These are phyloP conservation scores for Russula vinacea DNA, from an alignment of 768 basidiomycete species.

Conservation along the genomic window DNA sequence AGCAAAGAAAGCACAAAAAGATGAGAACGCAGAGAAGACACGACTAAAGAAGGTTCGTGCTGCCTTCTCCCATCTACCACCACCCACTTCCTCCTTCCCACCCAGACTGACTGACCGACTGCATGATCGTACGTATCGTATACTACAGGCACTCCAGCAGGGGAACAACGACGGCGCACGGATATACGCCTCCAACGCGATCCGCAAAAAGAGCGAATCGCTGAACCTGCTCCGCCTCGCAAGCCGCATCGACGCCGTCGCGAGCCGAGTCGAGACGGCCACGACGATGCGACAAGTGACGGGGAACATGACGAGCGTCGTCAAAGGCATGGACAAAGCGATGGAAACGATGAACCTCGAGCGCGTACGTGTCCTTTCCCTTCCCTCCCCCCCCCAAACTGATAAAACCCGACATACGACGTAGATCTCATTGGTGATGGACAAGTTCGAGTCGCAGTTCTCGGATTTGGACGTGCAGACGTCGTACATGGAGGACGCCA, in stretches of 20 bases:
- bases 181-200: slow-evolving; percentile 98
- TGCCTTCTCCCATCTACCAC: not conserved
- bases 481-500: slow-evolving; percentile 95
- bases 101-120: not conserved
- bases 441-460: slow-evolving; percentile 97
- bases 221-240: slow-evolving; percentile 87
- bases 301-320: slow-evolving; percentile 94
- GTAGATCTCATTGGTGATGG: slow-evolving; percentile 97
- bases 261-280: slow-evolving; percentile 94
- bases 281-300: slow-evolving; percentile 98
- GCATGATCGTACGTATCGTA: not conserved
- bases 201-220: slow-evolving; percentile 94
- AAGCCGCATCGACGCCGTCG: slow-evolving; percentile 94
- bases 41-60: slow-evolving; percentile 84
- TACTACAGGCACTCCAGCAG: slow-evolving; percentile 87
- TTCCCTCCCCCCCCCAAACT: not conserved
- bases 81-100: not conserved
- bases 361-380: slow-evolving; percentile 53
- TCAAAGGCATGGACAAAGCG: slow-evolving; percentile 97
- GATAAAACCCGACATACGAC: not conserved
- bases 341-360: slow-evolving; percentile 99
- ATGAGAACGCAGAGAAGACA: slow-evolving; percentile 83
- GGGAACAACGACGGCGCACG: slow-evolving; percentile 95
- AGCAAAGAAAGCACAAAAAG: slow-evolving; percentile 96
- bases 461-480: slow-evolving; percentile 97